Evolutionary conservation across 164 flowering plant genomes (phyloP).

Genomic region (Aristolochia californica): DNA sequence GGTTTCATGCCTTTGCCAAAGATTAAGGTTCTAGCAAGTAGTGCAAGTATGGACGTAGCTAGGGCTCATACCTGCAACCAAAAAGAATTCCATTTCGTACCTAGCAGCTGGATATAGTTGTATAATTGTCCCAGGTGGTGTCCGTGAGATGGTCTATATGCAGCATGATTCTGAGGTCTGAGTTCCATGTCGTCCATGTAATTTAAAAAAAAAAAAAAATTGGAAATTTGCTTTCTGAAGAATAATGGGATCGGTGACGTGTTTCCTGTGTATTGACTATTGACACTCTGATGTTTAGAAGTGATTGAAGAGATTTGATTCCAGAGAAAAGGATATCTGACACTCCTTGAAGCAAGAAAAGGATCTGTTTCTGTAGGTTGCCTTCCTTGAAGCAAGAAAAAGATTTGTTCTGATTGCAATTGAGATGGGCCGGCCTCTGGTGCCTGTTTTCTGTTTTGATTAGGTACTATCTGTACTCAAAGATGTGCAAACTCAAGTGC

Average conservation of each 20-base stretch:
- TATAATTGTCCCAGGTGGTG: slow-evolving; percentile 90
- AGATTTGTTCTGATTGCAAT: slow-evolving; percentile 89
- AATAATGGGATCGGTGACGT: background rate
- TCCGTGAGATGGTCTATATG: slow-evolving; percentile 65
- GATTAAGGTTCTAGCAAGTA: slow-evolving; percentile 79
- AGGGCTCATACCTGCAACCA: slow-evolving; percentile 70
- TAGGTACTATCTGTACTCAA: slow-evolving; percentile 37
- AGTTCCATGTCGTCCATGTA: background rate
- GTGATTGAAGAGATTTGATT: background rate
- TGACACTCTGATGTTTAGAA: background rate
- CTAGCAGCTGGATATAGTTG: slow-evolving; percentile 80
- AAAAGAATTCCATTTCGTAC: slow-evolving; percentile 56
- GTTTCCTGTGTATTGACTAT: no score
- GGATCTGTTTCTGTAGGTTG: slow-evolving; percentile 68
- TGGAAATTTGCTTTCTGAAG: background rate
- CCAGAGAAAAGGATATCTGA: background rate
- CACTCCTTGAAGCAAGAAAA: slow-evolving; percentile 28
- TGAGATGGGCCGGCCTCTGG: slow-evolving; percentile 68
- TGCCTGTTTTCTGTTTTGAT: slow-evolving; percentile 88
- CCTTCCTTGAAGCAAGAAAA: slow-evolving; percentile 56
- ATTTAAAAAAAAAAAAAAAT: background rate
- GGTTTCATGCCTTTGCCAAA: slow-evolving; percentile 80
- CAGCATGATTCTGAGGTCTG: slow-evolving; percentile 70
- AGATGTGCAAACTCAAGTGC: background rate
- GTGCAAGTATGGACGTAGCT: slow-evolving; percentile 93